These are phyloP conservation scores for Rhododendron kiyosumense DNA, from an alignment of 148 eudicot species.

Conservation along the genomic window DNA sequence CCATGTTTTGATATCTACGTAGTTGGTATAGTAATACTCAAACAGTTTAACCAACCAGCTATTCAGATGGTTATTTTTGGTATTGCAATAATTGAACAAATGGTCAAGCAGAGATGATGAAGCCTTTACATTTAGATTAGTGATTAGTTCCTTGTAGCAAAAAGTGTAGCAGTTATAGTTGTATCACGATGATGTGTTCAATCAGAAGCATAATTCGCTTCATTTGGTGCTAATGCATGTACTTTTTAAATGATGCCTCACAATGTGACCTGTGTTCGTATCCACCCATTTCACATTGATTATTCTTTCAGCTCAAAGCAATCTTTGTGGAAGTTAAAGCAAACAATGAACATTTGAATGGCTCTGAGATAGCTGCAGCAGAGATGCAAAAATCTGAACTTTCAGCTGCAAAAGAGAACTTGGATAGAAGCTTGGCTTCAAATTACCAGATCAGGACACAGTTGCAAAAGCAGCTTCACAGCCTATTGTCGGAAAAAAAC, in stretches of 20 bases:
- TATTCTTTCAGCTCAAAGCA: constrained; percentile 30
- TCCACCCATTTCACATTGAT: background rate
- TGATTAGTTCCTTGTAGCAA: background rate
- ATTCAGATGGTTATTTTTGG: background rate
- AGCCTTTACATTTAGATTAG: background rate
- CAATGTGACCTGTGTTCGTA: background rate
- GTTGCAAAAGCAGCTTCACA: constrained; percentile 43
- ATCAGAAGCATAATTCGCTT: background rate
- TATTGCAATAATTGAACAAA: background rate
- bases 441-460: constrained; percentile 30
- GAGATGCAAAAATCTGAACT: constrained; percentile 37
- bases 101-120: background rate
- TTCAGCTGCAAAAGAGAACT: constrained; percentile 29
- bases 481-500: constrained; percentile 18
- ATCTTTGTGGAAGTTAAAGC: constrained; percentile 25
- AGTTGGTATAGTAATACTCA: background rate
- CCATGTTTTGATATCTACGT: background rate
- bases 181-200: background rate
- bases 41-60: background rate
- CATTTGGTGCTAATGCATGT: background rate
- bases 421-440: constrained; percentile 32
- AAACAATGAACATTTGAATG: constrained; percentile 9
- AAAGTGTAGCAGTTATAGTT: background rate
- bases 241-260: background rate
- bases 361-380: constrained; percentile 35